These are phyloP conservation scores for Ogataea henricii DNA, from an alignment of 805 yeast genomes.

Conservation along the genomic window DNA sequence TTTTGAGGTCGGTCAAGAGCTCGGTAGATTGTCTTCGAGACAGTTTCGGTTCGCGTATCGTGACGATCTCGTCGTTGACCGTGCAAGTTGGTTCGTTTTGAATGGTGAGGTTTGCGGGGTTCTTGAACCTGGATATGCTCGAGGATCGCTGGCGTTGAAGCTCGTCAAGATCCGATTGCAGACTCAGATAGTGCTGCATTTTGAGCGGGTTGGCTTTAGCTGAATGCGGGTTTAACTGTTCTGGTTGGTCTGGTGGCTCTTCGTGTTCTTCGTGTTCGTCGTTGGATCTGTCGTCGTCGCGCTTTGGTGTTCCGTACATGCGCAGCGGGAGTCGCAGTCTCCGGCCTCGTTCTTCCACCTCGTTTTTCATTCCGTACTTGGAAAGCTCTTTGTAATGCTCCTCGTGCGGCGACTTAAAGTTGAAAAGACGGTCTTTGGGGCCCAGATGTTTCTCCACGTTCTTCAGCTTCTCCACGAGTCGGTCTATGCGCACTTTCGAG, in stretches of 20 bases:
- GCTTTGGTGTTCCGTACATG: background rate
- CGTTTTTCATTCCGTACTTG: conserved; percentile 30
- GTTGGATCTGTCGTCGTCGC: background rate
- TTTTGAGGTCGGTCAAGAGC: conserved; percentile 15
- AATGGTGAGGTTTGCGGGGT: conserved; percentile 23
- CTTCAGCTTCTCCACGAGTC: conserved; percentile 31
- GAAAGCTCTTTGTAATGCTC: conserved; percentile 46
- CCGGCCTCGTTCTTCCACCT: conserved; percentile 12
- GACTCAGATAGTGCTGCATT: conserved; percentile 28
- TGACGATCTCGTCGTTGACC: conserved; percentile 18
- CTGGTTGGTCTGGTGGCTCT: background rate
- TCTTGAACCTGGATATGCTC: conserved; percentile 23
- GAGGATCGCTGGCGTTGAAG: conserved; percentile 22
- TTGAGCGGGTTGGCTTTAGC: conserved; percentile 22
- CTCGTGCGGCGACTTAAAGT: conserved; percentile 40
- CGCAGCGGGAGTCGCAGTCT: background rate
- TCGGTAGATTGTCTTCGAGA: conserved; percentile 5
- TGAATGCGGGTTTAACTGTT: conserved; percentile 6
- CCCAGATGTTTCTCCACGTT: conserved; percentile 40
- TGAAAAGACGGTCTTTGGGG: conserved; percentile 38
- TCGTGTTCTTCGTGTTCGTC: background rate
- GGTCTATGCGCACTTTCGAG: conserved; percentile 26
- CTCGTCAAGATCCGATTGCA: conserved; percentile 31
- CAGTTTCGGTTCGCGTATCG: conserved; percentile 13
- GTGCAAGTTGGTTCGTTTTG: conserved; percentile 23